Evolutionary conservation across 192 early-diverging fungal genomes (phyloP).

Genomic region (Allomyces javanicus): DNA sequence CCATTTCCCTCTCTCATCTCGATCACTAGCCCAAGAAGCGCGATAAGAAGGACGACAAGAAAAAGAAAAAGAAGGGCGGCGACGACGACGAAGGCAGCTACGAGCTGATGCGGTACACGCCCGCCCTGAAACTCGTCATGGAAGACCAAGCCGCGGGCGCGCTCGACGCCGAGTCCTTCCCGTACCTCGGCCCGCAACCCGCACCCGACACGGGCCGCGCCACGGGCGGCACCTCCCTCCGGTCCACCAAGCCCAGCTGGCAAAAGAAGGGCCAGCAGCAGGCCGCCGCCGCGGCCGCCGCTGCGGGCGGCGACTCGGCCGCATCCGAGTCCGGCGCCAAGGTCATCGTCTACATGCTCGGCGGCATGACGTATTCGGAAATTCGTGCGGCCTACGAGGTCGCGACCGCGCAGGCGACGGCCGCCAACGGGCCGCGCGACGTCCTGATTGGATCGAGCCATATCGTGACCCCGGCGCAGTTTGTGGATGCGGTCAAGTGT

Average conservation of each 20-base stretch:
- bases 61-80: conserved; percentile 23
- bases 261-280: not conserved
- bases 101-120: conserved; percentile 58
- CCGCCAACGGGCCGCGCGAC: conserved; percentile 14
- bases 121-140: conserved; percentile 45
- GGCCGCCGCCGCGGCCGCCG: not conserved
- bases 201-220: not conserved
- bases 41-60: conserved; percentile 30
- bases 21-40: conserved; percentile 28
- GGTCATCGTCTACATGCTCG: conserved; percentile 8
- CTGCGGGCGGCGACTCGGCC: not conserved
- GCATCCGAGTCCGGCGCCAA: not conserved
- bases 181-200: not conserved
- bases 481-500: not conserved
- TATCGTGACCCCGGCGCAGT: not conserved
- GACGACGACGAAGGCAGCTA: conserved; percentile 42
- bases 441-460: conserved; percentile 13
- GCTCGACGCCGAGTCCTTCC: not conserved
- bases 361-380: conserved; percentile 26
- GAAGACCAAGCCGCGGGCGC: conserved; percentile 16
- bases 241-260: not conserved
- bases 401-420: not conserved
- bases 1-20: too few relatives aligned
- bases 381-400: conserved; percentile 19
- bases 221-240: not conserved